Base-by-base conservation (phyloP, 1,139 yeast genomes). In the Candida freyschussii region DNA sequence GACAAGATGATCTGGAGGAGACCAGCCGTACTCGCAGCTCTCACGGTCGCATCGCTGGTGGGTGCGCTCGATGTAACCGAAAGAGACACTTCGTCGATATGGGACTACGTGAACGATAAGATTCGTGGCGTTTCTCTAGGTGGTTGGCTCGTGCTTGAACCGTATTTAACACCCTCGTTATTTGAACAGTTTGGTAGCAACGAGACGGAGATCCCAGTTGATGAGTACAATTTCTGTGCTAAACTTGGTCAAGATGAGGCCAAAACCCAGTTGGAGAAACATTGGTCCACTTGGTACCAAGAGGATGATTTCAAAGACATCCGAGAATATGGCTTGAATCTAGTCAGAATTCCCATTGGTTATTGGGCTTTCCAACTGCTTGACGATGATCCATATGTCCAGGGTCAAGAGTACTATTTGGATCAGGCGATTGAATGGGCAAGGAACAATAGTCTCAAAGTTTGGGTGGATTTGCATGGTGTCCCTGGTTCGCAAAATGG, bases 401-500 rank as follows among this genome's bases (percentile, higher is more conserved):
- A 75, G 53, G 96, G 96, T 17, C 96, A 87, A 62, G 75, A 69
- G 34, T 55, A 60, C 13, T 85, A 81, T 56, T 63, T 89, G 40
- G 87, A 83, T 48, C 63, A 68, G 47, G 95, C 96, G 8, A 63
- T 89, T 32, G 69, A 60, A 16, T 89, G 96, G 96, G 76, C 84
- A 30, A 60, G 74, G 36, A 62, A 66, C 14, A 51, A 77, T 47
- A 72, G 69, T 30, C 57, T 89, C 47, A 78, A 81, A 55, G 94
- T 75, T 15, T 86, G 96, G 96, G 69, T 89, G 34, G 98, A 89
- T 58, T 64, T 89, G 49, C 98, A 89, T 57, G 97, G 97, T 37
- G 93, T 86, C 18, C 93, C 96, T 29, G 97, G 96, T n/a, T 83
- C 95, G 14, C 97, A 89, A 61, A 89, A 89, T 56, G 96, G 97